Base-by-base conservation (phyloP, 352 stramenopile genomes). In the Phytophthora meadii region DNA sequence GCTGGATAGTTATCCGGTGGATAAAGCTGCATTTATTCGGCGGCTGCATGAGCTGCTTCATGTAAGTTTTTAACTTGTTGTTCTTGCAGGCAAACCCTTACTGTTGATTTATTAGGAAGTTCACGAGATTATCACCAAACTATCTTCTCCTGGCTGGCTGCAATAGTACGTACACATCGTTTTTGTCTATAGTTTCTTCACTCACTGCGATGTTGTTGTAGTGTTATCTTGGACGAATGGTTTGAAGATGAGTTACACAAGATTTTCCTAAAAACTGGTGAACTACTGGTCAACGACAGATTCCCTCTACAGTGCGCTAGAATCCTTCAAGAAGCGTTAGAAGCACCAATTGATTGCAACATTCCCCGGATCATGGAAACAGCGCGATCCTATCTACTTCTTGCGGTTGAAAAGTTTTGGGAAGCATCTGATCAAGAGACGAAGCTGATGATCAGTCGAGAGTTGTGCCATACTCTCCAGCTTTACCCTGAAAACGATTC, bases 1-100 rank as follows among this genome's bases (percentile, higher is more conserved):
- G 47, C 42, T 92, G 19, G 82, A 92, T 41, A 79, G 47, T 17
- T 85, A 55, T 15, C 70, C 77, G 12, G 49, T 60, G 2, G 62
- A 71, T 39, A 81, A 72, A 22, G 46, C 50, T 5, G 19, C 61
- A 14, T 56, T 78, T 8, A 77, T 64, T 5, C 39, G 19, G 8
- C 28, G 22, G 8, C 42, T 74, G 15, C 71, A 78, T 19, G 46
- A 54, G 45, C 24, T 78, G 17, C 17, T 76, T 37, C 50, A 41
- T 51, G 70, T 75, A 57, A 41, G 42, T 44, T 14, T 54, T 9
- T 54, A 10, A 0, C 9, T 42, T 36, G 11, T n/a, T 48, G 12
- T 68, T 37, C 11, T 8, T 50, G 19, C 24, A 10, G 28, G 14
- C 19, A 36, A 14, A 14, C 47, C 7, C 19, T 19, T 19, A 41